Conservation (phyloP, 2,329 filamentous ascomycete species). For the Neocucurbitaria cava region DNA sequence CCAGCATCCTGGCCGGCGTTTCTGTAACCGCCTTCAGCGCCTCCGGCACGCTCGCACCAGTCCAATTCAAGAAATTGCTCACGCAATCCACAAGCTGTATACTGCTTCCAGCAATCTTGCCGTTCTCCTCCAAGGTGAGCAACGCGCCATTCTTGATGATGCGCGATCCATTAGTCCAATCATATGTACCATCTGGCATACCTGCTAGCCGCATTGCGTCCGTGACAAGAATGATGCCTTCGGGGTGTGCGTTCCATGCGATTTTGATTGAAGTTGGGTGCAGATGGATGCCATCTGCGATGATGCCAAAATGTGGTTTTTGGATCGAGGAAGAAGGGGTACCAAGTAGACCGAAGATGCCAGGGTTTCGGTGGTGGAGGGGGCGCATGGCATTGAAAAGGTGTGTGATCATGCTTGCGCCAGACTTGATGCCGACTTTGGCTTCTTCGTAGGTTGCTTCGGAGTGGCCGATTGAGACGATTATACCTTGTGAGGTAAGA, state of each 20-base stretch:
- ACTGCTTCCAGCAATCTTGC: slow-evolving; percentile 64
- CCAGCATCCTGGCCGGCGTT: slow-evolving; percentile 80
- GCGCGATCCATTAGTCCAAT: slow-evolving; percentile 78
- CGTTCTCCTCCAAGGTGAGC: slow-evolving; percentile 77
- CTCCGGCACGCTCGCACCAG: slow-evolving; percentile 70
- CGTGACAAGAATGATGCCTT: slow-evolving; percentile 86
- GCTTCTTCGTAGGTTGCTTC: slow-evolving; percentile 88
- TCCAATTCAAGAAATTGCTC: slow-evolving; percentile 80
- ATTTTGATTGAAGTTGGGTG: slow-evolving; percentile 90
- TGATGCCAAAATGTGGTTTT: slow-evolving; percentile 85
- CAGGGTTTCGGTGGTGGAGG: slow-evolving; percentile 88
- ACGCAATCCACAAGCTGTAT: slow-evolving; percentile 82
- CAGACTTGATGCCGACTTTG: slow-evolving; percentile 71
- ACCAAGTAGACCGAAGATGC: slow-evolving; percentile 85
- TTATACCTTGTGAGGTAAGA: slow-evolving; percentile 70
- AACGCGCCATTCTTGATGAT: slow-evolving; percentile 75
- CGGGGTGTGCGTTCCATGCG: slow-evolving; percentile 83
- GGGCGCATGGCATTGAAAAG: slow-evolving; percentile 94
- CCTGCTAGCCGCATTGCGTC: slow-evolving; percentile 91
- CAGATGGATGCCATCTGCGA: slow-evolving; percentile 88
- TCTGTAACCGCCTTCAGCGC: slow-evolving; percentile 76
- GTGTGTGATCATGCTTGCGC: slow-evolving; percentile 89
- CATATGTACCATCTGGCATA: slow-evolving; percentile 81
- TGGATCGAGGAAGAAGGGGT: slow-evolving; percentile 37
- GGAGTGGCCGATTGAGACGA: slow-evolving; percentile 84